A percentile compares a stretch with the other conserved stretches of the same genome.
These are phyloP conservation scores for Spencermartinsiella europaea DNA, from an alignment of 805 yeast species.

Conservation along the genomic window DNA sequence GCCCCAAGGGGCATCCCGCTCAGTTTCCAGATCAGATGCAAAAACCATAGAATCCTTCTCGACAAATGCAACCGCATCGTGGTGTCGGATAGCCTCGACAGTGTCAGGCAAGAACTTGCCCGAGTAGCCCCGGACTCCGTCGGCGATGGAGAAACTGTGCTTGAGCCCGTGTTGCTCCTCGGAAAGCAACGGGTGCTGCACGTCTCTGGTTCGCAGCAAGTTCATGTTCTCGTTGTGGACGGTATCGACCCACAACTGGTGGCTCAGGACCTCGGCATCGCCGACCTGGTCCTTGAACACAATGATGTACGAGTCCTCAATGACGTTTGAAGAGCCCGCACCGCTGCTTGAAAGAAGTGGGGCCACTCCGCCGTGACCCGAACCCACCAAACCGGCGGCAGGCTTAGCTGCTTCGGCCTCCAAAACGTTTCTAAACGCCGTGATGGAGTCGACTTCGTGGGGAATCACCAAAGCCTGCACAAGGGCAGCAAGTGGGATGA, in stretches of 20 bases:
- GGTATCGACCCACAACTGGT: conserved; percentile 59
- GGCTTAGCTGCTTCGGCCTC: conserved; percentile 13
- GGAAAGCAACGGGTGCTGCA: conserved; percentile 26
- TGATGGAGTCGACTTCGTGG: conserved; percentile 38
- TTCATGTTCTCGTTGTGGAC: conserved; percentile 25
- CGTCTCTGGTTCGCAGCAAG: conserved; percentile 36
- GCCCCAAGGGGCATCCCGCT: conserved; percentile 72
- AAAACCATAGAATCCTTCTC: conserved; percentile 55
- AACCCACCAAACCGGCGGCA: conserved; percentile 16
- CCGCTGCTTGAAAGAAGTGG: conserved; percentile 45
- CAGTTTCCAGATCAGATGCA: conserved; percentile 43
- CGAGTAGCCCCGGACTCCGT: conserved; percentile 70
- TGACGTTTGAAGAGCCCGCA: conserved; percentile 29
- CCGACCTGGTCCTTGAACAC: conserved; percentile 67
- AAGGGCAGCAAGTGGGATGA: conserved; percentile 31
- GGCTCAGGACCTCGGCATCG: conserved; percentile 53
- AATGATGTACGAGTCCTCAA: conserved; percentile 56
- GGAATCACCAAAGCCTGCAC: conserved; percentile 63
- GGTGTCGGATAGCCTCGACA: conserved; percentile 64
- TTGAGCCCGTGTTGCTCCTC: conserved; percentile 23
- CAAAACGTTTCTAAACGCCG: conserved; percentile 33
- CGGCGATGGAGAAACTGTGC: conserved; percentile 45
- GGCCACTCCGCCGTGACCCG: conserved; percentile 30
- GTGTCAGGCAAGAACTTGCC: conserved; percentile 77
- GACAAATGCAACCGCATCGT: conserved; percentile 50